Evolutionary conservation across 1,284 basidiomycete genomes (phyloP).

Genomic region (Irpex sp.): DNA sequence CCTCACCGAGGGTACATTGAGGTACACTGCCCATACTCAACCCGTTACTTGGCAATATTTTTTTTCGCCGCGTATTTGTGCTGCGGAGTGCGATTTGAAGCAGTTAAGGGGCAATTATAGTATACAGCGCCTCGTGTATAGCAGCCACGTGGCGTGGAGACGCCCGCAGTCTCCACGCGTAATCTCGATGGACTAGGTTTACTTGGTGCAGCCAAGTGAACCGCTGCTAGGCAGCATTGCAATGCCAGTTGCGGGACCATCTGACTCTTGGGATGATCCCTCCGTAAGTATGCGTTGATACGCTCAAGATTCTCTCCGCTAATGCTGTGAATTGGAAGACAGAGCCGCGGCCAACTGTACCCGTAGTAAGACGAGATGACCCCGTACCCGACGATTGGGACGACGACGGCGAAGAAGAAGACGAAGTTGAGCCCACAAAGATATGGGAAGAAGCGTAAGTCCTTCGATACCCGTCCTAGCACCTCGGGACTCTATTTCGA

Average conservation of each 20-base stretch:
- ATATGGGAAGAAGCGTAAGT: slow-evolving; percentile 48
- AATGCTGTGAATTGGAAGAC: slow-evolving; percentile 6
- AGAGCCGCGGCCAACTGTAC: background rate
- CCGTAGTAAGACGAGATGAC: slow-evolving; percentile 5
- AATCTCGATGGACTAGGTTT: background rate
- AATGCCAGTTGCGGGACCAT: slow-evolving; percentile 7
- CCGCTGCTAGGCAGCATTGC: background rate
- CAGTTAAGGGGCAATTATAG: background rate
- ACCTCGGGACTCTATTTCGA: background rate
- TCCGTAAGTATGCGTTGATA: background rate
- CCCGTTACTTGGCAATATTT: background rate
- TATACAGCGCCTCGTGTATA: background rate
- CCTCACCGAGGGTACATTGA: background rate
- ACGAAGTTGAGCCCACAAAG: slow-evolving; percentile 29
- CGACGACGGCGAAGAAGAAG: slow-evolving; percentile 34
- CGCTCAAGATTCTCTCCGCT: background rate
- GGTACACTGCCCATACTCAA: background rate
- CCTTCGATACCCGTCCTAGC: background rate
- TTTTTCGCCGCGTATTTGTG: background rate
- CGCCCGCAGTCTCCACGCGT: background rate
- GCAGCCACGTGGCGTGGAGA: background rate
- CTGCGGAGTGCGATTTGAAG: background rate
- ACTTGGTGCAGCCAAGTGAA: background rate
- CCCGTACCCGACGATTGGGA: slow-evolving; percentile 43
- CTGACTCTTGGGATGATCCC: slow-evolving; percentile 11